phyloP scores from a whole-genome alignment of 2,329 filamentous ascomycete genomes.

The Colletotrichum sp. region DNA sequence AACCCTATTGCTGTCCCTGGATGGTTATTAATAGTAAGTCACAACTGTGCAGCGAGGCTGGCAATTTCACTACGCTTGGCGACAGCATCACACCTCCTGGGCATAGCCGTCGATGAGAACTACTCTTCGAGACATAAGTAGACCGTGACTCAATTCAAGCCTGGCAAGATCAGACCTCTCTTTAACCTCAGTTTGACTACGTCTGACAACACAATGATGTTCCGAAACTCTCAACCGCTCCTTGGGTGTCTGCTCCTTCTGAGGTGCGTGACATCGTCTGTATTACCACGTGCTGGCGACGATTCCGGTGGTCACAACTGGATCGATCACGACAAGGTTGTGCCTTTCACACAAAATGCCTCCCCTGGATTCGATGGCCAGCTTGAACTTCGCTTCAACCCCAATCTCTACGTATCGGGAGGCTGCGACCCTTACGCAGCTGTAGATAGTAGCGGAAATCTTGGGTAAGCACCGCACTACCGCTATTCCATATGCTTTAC shows the following conservation, averaged over 20 bases:
- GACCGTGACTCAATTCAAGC: fast-evolving
- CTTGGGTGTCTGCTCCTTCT: background rate
- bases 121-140: background rate
- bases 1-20: background rate
- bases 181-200: background rate
- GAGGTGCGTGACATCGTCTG: background rate
- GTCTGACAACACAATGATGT: background rate
- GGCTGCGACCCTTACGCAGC: background rate
- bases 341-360: background rate
- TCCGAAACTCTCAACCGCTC: background rate
- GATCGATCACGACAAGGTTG: background rate
- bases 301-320: background rate
- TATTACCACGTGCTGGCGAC: background rate
- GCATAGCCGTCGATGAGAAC: background rate
- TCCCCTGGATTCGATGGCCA: background rate
- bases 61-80: background rate
- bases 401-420: background rate
- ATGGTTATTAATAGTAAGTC: background rate
- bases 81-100: background rate
- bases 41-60: background rate
- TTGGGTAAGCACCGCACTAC: background rate
- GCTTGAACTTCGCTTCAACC: background rate
- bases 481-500: background rate
- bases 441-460: background rate
- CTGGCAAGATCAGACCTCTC: background rate